Base-by-base conservation (phyloP, 192 early-diverging fungal species). In the Gonapodya prolifera region DNA sequence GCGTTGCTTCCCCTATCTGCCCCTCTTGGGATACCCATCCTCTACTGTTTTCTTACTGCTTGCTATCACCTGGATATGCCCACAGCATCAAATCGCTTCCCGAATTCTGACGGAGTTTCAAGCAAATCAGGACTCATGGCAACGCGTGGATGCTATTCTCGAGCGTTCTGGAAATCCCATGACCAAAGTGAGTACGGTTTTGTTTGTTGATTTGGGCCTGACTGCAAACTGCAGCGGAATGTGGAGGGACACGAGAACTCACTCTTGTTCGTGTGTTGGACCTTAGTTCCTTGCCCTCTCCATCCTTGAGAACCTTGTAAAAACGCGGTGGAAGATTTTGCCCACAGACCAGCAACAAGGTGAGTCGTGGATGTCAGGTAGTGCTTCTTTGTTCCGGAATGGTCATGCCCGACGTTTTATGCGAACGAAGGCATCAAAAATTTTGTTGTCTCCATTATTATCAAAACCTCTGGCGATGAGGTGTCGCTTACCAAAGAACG, bases 241-340 rank as follows among this genome's bases (percentile, higher is more conserved):
- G 2, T 78, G 23, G 13, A 35, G 2, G 17, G 76, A 2, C 76
- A 34, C 28, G 0, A 28, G 35, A 61, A 29, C 17, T 70, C 33
- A 34, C 45, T 23, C 18, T 18, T 18, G 61, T 32, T 18, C 17
- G 61, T 0, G 0, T 13, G 0, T 79, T 33, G 28, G 61, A 1
- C 75, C n/a, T 36, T 31, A 97, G 95, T 95, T 91, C 80, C 89
- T 99, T 83, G 98, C 95, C 75, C 87, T 99, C 73, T 89, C 91
- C 78, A 92, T 99, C 45, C 85, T 99, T 70, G 98, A 98, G 82
- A 93, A 92, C 81, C 89, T 98, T 33, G 93, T 99, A 82, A 94
- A 96, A 83, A 96, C 94, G 35, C 90, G 94, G 85, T 99, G 98
- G 98, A 99, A 99, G 85, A 92, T 94, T 29, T 86, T 98, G 71